Evolutionary conservation across 1,284 basidiomycete species (phyloP), one percentile per base, ranked within the genome.

Genomic region (Ceratorhiza oryzae-sativae): DNA sequence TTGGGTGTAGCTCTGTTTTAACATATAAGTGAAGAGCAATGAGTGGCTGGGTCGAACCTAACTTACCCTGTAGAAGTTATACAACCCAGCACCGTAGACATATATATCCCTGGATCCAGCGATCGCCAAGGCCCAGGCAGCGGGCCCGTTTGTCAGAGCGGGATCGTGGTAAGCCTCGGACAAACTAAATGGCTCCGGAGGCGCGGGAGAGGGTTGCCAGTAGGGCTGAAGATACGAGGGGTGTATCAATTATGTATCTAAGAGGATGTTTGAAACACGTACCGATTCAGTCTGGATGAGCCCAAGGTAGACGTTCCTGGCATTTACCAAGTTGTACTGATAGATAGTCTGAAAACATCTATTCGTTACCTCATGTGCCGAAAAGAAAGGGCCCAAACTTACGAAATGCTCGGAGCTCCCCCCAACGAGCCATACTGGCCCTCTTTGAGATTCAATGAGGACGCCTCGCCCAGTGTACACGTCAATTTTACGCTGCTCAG

Each of bases 381-480:
- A 55, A 56, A 20, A 30, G 0, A 42, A 9, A 18, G 23, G 27
- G 9, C 41, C n/a, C 9, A 1, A n/a, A 41, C 65, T 9, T 6
- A 83, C 82, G 74, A 88, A 88, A 77, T 92, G 90, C 76, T 91
- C 90, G 30, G 72, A 73, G 36, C 71, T 76, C 18, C 76, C 76
- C 27, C 77, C 77, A 42, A 77, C 73, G 1, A 78, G 75, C 80
- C 80, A 81, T 2, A 80, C 77, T 1, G 80, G 80, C 1, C 77
- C 71, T 3, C 42, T 55, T 12, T 76, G 71, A 20, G 61, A 71
- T 72, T 94, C 88, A 10, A 90, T 90, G 10, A 92, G 80, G 41
- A 94, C 85, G 9, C 92, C 92, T 13, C 92, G 87, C 0, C 89
- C 91, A 25, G 86, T 86, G 77, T 85, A 92, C 18, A 91, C 75